These are phyloP conservation scores for Mycena metata DNA, from an alignment of 768 basidiomycete genomes.

Conservation along the genomic window DNA sequence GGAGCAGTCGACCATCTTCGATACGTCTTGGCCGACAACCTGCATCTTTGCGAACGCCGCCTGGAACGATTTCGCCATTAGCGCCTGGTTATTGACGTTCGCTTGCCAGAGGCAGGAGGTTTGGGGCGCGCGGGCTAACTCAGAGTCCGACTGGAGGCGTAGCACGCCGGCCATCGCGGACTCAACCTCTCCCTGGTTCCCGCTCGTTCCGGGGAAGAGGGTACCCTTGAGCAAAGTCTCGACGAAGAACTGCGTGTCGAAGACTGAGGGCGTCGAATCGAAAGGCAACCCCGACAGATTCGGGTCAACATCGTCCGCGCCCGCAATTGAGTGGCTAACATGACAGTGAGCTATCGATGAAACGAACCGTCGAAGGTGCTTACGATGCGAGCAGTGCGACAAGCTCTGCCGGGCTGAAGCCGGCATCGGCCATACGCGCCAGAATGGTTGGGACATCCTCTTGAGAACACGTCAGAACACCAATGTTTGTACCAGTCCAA, in stretches of 20 bases:
- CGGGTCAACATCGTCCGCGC: conserved; percentile 19
- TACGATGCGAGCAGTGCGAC: conserved; percentile 45
- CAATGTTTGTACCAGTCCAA: neutral
- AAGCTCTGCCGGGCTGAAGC: conserved; percentile 44
- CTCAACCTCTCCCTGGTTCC: conserved; percentile 32
- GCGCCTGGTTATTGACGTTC: conserved; percentile 39
- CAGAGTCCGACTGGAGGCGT: conserved; percentile 32
- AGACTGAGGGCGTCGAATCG: conserved; percentile 39
- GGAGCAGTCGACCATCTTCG: conserved; percentile 53
- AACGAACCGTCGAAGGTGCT: neutral
- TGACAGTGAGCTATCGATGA: conserved; percentile 3
- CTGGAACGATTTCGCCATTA: conserved; percentile 44
- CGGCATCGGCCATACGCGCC: conserved; percentile 44
- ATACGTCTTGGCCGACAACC: conserved; percentile 47
- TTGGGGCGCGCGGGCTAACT: conserved; percentile 13
- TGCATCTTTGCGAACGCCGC: conserved; percentile 52
- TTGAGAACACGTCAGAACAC: conserved; percentile 13
- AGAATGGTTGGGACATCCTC: conserved; percentile 43
- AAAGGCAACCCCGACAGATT: conserved; percentile 34
- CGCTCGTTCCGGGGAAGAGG: conserved; percentile 37
- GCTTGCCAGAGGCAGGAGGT: conserved; percentile 26
- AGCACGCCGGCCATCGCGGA: conserved; percentile 32
- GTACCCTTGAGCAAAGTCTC: conserved; percentile 38
- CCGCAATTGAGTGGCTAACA: conserved; percentile 16
- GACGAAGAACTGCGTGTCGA: conserved; percentile 44